phyloP scores from a whole-genome alignment of 1,139 yeast species.

The Magnusiomyces magnusii region DNA sequence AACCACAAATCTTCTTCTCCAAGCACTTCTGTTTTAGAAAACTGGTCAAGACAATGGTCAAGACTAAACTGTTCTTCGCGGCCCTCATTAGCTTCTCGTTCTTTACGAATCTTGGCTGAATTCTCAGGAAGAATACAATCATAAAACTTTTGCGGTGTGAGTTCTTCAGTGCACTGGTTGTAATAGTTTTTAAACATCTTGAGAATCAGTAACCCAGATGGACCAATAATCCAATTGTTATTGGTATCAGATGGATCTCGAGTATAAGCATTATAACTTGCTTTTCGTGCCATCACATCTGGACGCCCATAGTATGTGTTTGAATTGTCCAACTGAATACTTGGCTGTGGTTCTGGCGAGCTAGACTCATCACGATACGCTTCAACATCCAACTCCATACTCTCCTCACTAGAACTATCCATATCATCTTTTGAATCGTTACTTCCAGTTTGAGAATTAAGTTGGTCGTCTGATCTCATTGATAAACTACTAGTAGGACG shows the following conservation, averaged over 20 bases:
- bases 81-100: slow-evolving; percentile 37
- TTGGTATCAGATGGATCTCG: not conserved
- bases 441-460: not conserved
- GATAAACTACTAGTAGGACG: not conserved
- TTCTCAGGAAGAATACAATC: slow-evolving; percentile 34
- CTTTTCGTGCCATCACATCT: not conserved
- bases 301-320: not conserved
- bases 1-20: slow-evolving; percentile 93
- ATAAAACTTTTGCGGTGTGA: slow-evolving; percentile 3
- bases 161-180: not conserved
- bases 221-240: slow-evolving; percentile 1
- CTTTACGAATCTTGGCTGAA: slow-evolving; percentile 32
- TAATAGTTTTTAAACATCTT: not conserved
- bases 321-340: not conserved
- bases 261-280: not conserved
- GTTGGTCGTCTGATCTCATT: not conserved
- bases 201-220: not conserved
- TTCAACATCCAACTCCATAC: not conserved
- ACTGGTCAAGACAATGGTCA: slow-evolving; percentile 65
- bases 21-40: slow-evolving; percentile 75
- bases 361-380: not conserved
- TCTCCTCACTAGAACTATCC: not conserved
- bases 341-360: not conserved
- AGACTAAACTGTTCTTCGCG: slow-evolving; percentile 49
- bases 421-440: not conserved